Evolutionary conservation across 1,284 basidiomycete genomes (phyloP), one percentile per base, ranked within the genome.

Genomic region (Ceratorhiza oryzae-sativae): DNA sequence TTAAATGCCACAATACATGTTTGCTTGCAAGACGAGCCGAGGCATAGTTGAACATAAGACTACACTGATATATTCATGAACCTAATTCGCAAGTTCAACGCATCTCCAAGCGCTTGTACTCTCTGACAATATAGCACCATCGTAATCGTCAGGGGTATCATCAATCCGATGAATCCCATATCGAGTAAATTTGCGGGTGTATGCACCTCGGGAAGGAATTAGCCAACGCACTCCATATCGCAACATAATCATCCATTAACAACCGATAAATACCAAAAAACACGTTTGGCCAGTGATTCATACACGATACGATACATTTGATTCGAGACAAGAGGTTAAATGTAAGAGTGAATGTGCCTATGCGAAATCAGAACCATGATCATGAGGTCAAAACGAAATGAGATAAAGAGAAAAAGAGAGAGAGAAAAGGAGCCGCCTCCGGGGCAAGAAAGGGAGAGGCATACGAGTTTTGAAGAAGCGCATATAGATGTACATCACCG

Each of bases 291-390:
- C 25, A 45, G 23, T 15, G 30, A 20, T 27, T 34, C 51, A 68
- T 68, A 68, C 18, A 56, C 49, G 63, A 68, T 20, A 56, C 49
- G 63, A 68, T 68, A 68, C 63, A 68, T 51, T 45, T 68, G 36
- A 68, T 13, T 25, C n/a, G 27, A 32, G 23, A 51, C 49, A 2
- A 42, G 6, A 55, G 25, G 12, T 23, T 51, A 20, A 25, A 30
- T 55, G 23, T 51, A 25, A 10, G 8, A 32, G 18, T 49, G 42
- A n/a, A n/a, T n/a, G n/a, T n/a, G n/a, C n/a, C 23, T 49, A 48
- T 65, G 62, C 48, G 48, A 39, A 36, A 53, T 41, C 46, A 49
- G 46, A n/a, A 59, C 5, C 9, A 45, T 45, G 42, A 42, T 34
- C 10, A n/a, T 20, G 39, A 59, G 56, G 36, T 4, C 25, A 27